Conservation (phyloP, 1,284 basidiomycete genomes). For the Rugiboletus extremiorientalis region DNA sequence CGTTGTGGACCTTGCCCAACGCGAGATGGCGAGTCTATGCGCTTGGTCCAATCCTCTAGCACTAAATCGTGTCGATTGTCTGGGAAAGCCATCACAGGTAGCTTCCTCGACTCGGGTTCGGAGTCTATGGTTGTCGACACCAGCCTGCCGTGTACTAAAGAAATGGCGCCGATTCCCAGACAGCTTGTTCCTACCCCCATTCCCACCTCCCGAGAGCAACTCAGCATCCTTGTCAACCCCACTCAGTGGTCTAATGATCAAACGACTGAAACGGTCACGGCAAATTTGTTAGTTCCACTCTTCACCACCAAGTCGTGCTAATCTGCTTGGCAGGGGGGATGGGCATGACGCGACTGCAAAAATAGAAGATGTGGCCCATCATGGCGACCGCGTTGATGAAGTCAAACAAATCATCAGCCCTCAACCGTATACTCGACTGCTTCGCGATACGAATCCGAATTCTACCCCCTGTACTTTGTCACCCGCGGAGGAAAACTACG, state of each 20-base stretch:
- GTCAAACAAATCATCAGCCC: background rate
- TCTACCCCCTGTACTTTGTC: background rate
- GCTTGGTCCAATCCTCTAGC: background rate
- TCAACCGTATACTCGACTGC: background rate
- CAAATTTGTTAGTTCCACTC: constrained; percentile 1
- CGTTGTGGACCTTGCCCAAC: background rate
- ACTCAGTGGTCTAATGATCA: background rate
- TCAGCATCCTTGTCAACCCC: background rate
- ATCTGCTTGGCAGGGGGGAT: constrained; percentile 1
- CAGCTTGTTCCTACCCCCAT: background rate
- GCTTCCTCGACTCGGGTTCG: background rate
- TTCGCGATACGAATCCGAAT: background rate
- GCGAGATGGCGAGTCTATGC: background rate
- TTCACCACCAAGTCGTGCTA: background rate
- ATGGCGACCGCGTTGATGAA: too few species aligned
- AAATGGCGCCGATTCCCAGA: background rate
- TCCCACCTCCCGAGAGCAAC: background rate
- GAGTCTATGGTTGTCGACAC: background rate
- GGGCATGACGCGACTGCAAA: too few species aligned
- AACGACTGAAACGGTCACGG: background rate
- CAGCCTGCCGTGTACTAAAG: background rate
- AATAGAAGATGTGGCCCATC: background rate
- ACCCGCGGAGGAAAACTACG: background rate
- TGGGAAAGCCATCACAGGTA: background rate
- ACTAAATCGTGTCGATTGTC: background rate